These are phyloP conservation scores for Ceratocystis ficicola DNA, from an alignment of 2,329 filamentous ascomycete genomes.

Conservation along the genomic window DNA sequence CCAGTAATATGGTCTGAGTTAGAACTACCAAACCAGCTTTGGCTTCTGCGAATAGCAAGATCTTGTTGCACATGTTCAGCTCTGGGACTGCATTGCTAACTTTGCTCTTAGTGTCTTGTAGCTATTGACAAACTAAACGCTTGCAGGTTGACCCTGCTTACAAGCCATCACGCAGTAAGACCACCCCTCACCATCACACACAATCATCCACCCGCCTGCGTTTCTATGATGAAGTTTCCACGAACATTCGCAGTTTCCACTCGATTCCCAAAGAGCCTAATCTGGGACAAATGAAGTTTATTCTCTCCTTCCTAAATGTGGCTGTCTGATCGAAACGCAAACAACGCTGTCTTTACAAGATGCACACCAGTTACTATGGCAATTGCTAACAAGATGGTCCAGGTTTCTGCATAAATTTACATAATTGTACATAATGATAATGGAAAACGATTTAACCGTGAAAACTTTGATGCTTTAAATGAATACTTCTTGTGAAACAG, in stretches of 20 bases:
- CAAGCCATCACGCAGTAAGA: conserved; percentile 9
- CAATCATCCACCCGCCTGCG: conserved; percentile 7
- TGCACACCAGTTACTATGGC: background rate
- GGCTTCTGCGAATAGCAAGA: background rate
- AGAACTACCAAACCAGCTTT: conserved; percentile 22
- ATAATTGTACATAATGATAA: too few species aligned
- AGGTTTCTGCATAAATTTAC: background rate
- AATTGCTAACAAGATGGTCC: conserved; percentile 13
- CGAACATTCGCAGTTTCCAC: conserved; percentile 81
- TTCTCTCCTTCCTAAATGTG: conserved; percentile 48
- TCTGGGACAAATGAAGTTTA: conserved; percentile 55
- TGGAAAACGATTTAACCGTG: too few species aligned
- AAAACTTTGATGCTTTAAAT: too few species aligned
- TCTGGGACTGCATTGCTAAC: conserved; percentile 12
- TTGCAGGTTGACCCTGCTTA: background rate
- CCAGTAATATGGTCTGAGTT: conserved; percentile 75
- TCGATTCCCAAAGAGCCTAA: conserved; percentile 60
- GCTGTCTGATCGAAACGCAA: conserved; percentile 50
- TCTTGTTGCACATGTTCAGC: conserved; percentile 23
- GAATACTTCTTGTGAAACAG: too few species aligned
- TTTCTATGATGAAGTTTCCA: conserved; percentile 59
- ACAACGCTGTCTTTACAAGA: background rate
- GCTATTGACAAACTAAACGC: background rate
- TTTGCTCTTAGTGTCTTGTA: background rate
- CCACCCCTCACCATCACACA: background rate